These are phyloP conservation scores for Ashbya aceris DNA, from an alignment of 1,139 yeast species.

Conservation along the genomic window DNA sequence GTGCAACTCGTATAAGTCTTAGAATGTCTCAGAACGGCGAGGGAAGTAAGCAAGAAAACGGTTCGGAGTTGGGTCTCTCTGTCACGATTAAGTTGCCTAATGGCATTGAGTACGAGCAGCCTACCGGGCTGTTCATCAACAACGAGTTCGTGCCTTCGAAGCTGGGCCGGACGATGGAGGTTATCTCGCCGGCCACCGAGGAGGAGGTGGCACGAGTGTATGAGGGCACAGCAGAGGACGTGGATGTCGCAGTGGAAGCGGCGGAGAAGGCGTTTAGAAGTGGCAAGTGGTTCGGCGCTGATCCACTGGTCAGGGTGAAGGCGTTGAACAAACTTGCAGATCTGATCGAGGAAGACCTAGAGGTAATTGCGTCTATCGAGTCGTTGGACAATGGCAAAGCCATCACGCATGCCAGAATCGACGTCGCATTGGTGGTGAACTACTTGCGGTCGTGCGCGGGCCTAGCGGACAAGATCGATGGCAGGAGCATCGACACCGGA, in stretches of 20 bases:
- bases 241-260: slow-evolving; percentile 53
- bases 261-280: slow-evolving; percentile 50
- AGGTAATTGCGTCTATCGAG: slow-evolving; percentile 46
- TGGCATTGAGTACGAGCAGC: slow-evolving; percentile 51
- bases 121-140: slow-evolving; percentile 75
- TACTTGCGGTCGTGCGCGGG: slow-evolving; percentile 67
- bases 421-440: slow-evolving; percentile 48
- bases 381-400: slow-evolving; percentile 58
- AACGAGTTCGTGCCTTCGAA: slow-evolving; percentile 62
- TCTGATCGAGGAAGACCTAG: slow-evolving; percentile 40
- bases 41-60: no score
- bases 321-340: slow-evolving; percentile 44
- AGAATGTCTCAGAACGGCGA: no score
- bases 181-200: slow-evolving; percentile 56
- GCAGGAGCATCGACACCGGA: slow-evolving; percentile 58
- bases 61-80: no score
- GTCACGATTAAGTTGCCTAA: slow-evolving; percentile 42
- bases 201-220: slow-evolving; percentile 48
- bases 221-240: slow-evolving; percentile 54
- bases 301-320: slow-evolving; percentile 37
- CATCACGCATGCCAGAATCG: slow-evolving; percentile 37
- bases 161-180: slow-evolving; percentile 53
- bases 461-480: slow-evolving; percentile 73
- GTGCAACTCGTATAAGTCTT: no score
- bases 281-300: slow-evolving; percentile 33